Evolutionary conservation across 2,329 filamentous ascomycete species (phyloP).

Genomic region (Trichoderma sp.): DNA sequence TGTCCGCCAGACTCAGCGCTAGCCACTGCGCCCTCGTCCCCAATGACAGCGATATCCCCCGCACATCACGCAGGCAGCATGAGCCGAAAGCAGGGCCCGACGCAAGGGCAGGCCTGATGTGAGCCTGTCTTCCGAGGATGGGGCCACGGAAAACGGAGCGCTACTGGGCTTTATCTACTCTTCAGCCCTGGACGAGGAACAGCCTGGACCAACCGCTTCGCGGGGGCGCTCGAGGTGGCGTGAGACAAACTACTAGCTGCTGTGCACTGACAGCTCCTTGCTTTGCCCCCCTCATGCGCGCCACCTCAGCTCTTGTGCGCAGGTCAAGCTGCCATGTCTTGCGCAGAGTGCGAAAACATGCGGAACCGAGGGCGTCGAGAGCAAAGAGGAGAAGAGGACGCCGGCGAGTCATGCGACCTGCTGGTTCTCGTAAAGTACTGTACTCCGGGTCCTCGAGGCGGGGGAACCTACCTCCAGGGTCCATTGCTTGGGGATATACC

Average conservation of each 20-base stretch:
- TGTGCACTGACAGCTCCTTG: conserved; percentile 27
- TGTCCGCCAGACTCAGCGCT: conserved; percentile 17
- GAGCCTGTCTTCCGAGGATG: conserved; percentile 15
- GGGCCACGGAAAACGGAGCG: conserved; percentile 20
- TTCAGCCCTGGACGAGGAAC: conserved; percentile 24
- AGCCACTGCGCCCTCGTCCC: conserved; percentile 2
- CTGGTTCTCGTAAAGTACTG: background rate
- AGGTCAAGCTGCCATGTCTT: background rate
- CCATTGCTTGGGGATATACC: background rate
- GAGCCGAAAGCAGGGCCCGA: background rate
- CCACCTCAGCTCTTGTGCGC: conserved; percentile 21
- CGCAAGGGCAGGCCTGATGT: background rate
- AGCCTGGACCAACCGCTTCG: conserved; percentile 15
- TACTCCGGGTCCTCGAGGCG: conserved; percentile 19
- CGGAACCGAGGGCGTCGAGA: background rate
- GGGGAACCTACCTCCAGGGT: conserved; percentile 3
- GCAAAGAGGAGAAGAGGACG: no score
- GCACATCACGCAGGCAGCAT: conserved; percentile 10
- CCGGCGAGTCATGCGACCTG: conserved; percentile 17
- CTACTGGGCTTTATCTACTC: conserved; percentile 15
- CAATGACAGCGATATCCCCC: conserved; percentile 13
- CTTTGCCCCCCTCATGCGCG: conserved; percentile 20
- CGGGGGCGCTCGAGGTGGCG: conserved; percentile 15
- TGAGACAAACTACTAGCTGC: conserved; percentile 27
- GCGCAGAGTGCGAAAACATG: background rate